Evolutionary conservation across 2,329 filamentous ascomycete species (phyloP).

Genomic region (Phialophora verrucosa): DNA sequence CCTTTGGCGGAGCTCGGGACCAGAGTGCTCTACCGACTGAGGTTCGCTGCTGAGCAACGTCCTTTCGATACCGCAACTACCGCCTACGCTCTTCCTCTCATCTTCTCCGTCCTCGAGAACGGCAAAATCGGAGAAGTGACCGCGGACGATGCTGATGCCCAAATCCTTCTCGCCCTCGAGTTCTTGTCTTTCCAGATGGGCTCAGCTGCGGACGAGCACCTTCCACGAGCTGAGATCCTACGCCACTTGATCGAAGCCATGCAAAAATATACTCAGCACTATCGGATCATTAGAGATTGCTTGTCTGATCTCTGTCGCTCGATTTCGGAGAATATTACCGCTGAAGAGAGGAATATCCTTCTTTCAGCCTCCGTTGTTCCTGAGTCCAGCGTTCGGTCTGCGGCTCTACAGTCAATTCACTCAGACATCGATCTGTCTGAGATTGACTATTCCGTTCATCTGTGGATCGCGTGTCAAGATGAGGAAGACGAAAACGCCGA

Average conservation of each 20-base stretch:
- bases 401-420: conserved; percentile 86
- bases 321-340: conserved; percentile 78
- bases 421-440: conserved; percentile 92
- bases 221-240: conserved; percentile 78
- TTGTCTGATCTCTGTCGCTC: conserved; percentile 84
- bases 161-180: conserved; percentile 86
- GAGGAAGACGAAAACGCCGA: conserved; percentile 86
- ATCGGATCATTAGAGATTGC: conserved; percentile 93
- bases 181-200: conserved; percentile 87
- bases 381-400: conserved; percentile 78
- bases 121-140: conserved; percentile 73
- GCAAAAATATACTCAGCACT: conserved; percentile 89
- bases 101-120: conserved; percentile 77
- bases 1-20: conserved; percentile 83
- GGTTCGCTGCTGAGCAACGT: conserved; percentile 90
- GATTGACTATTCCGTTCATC: conserved; percentile 81
- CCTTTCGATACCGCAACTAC: conserved; percentile 88
- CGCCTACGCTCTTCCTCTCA: conserved; percentile 82
- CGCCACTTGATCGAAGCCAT: conserved; percentile 76
- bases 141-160: conserved; percentile 82
- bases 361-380: conserved; percentile 78
- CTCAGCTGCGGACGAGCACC: conserved; percentile 73
- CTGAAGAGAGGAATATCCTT: conserved; percentile 75
- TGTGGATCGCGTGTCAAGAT: conserved; percentile 93
- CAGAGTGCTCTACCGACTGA: conserved; percentile 84